These are phyloP conservation scores for Solanum chaucha DNA, from an alignment of 257 asterid genomes.

Conservation along the genomic window DNA sequence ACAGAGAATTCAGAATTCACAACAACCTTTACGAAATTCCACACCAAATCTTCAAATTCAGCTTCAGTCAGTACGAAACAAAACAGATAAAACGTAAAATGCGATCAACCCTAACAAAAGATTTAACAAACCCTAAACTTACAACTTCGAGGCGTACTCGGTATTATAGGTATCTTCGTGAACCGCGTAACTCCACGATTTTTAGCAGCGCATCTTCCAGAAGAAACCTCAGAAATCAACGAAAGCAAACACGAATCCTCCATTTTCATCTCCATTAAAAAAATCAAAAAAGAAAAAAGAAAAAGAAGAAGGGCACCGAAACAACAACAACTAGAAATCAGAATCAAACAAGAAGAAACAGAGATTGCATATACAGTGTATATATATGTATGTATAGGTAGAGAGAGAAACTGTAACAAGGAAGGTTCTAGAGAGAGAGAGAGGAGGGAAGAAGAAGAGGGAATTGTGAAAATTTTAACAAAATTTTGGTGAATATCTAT, in stretches of 20 bases:
- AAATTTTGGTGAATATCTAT: constrained; percentile 8
- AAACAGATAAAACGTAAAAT: constrained; percentile 1
- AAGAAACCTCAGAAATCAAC: constrained; percentile 17
- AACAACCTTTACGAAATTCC: background rate
- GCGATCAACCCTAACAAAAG: constrained; percentile 8
- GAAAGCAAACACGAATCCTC: constrained; percentile 33
- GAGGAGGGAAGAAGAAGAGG: background rate
- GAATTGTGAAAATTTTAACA: constrained; percentile 7
- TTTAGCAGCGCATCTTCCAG: constrained; percentile 46
- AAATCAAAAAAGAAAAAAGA: background rate
- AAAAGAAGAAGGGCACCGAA: background rate
- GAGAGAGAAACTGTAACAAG: constrained; percentile 9
- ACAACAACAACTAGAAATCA: background rate
- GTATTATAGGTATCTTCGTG: constrained; percentile 42
- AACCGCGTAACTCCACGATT: constrained; percentile 48
- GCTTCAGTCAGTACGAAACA: constrained; percentile 1
- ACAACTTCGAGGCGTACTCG: constrained; percentile 44
- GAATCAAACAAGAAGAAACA: background rate
- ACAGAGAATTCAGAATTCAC: background rate
- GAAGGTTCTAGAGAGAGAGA: constrained; percentile 2
- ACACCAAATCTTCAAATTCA: background rate
- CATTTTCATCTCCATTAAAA: constrained; percentile 23
- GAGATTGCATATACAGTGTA: background rate
- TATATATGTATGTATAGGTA: constrained; percentile 1
- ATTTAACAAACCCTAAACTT: constrained; percentile 59